Evolutionary conservation across 2,329 filamentous ascomycete species (phyloP).

Genomic region (Onygenales sp.): DNA sequence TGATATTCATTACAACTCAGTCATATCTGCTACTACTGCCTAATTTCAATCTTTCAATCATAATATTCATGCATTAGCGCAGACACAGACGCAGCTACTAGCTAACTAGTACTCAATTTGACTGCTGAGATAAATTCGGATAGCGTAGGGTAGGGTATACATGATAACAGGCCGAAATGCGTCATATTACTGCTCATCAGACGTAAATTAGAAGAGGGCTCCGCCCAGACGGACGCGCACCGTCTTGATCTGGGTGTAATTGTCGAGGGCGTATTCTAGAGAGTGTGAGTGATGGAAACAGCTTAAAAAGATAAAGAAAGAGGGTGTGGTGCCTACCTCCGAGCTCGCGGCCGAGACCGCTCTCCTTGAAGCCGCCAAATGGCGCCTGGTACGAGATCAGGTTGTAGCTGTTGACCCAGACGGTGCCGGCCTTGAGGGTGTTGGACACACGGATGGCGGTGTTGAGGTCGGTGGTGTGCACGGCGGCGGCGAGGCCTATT

Average conservation of each 20-base stretch:
- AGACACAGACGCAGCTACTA: no score
- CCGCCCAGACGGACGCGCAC: conserved; percentile 36
- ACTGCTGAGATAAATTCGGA: no score
- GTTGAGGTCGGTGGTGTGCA: conserved; percentile 68
- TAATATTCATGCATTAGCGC: no score
- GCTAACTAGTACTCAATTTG: no score
- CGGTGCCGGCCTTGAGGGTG: conserved; percentile 55
- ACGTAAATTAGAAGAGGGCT: conserved; percentile 26
- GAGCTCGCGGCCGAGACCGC: conserved; percentile 36
- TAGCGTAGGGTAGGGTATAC: no score
- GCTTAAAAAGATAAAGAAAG: not conserved
- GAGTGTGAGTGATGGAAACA: not conserved
- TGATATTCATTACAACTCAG: no score
- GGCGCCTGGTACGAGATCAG: conserved; percentile 53
- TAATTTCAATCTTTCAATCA: no score
- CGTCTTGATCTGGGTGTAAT: conserved; percentile 42
- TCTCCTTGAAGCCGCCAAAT: conserved; percentile 38
- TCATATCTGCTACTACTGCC: no score
- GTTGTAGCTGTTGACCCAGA: conserved; percentile 65
- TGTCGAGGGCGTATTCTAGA: conserved; percentile 36
- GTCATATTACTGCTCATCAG: no score
- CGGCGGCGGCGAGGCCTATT: conserved; percentile 54
- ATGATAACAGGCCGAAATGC: no score
- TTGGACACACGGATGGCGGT: conserved; percentile 67
- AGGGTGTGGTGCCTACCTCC: conserved; percentile 20